Evolutionary conservation across 2,329 filamentous ascomycete genomes (phyloP).

Genomic region (Leptographium flavum): DNA sequence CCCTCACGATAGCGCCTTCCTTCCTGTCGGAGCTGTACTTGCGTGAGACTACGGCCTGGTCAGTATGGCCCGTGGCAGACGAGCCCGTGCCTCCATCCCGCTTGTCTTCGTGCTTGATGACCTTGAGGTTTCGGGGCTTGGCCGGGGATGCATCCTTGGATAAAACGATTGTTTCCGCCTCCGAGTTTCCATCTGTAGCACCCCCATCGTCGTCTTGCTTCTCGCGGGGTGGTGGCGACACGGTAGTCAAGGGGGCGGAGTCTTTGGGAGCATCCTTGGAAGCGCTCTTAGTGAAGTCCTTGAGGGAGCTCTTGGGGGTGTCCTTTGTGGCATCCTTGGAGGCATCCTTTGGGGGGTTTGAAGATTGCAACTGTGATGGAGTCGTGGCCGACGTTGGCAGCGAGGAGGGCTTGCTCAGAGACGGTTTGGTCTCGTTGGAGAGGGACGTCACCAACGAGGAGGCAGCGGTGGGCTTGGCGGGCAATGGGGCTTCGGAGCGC

Average conservation of each 20-base stretch:
- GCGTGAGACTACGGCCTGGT: not conserved
- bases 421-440: slow-evolving; percentile 6
- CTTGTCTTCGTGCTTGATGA: slow-evolving; percentile 50
- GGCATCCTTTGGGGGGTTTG: too few relatives aligned
- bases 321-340: not conserved
- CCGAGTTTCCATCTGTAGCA: slow-evolving; percentile 46
- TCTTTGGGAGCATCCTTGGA: not conserved
- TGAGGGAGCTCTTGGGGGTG: not conserved
- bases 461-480: slow-evolving; percentile 13
- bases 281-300: too few relatives aligned
- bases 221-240: slow-evolving; percentile 10
- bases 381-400: not conserved
- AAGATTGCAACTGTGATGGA: not conserved
- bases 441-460: slow-evolving; percentile 1
- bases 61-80: not conserved
- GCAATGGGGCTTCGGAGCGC: slow-evolving; percentile 17
- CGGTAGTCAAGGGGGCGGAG: not conserved
- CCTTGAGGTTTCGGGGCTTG: slow-evolving; percentile 38
- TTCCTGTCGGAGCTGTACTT: slow-evolving; percentile 11
- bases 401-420: not conserved
- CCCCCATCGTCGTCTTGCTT: slow-evolving; percentile 28
- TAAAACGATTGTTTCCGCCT: slow-evolving; percentile 58
- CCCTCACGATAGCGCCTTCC: slow-evolving; percentile 5
- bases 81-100: slow-evolving; percentile 35
- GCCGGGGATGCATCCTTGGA: slow-evolving; percentile 52